phyloP scores from a whole-genome alignment of 441 rosid genomes.

The Adansonia grandidieri region DNA sequence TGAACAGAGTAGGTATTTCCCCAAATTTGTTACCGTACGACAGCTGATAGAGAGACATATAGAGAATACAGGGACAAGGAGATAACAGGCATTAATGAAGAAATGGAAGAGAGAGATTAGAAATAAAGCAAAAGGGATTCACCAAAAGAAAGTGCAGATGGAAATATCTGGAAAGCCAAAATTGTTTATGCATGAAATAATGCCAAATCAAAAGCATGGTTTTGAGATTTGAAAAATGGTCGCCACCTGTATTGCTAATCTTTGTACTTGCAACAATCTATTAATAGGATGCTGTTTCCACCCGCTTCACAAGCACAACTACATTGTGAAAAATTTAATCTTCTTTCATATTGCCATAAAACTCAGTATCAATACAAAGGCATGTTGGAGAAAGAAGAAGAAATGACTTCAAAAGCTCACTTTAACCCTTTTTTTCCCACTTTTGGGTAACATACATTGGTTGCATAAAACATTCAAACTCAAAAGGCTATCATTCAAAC shows the following conservation, averaged over 20 bases:
- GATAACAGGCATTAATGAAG: neutral
- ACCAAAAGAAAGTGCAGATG: neutral
- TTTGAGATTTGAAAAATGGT: neutral
- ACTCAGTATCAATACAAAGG: neutral
- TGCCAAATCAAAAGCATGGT: neutral
- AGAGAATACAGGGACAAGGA: neutral
- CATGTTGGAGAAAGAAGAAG: neutral
- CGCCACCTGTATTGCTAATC: neutral
- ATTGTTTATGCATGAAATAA: neutral
- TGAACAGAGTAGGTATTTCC: neutral
- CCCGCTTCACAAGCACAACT: neutral
- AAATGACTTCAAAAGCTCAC: neutral
- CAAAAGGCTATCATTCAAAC: neutral
- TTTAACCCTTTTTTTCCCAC: neutral
- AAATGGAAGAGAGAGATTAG: neutral
- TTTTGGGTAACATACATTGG: neutral
- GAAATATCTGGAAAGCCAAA: neutral
- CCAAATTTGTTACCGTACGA: neutral
- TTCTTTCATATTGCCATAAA: neutral
- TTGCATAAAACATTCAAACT: neutral
- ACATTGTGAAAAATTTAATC: neutral
- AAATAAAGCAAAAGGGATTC: neutral
- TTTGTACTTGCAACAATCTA: constrained; percentile 11
- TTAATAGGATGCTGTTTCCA: neutral
- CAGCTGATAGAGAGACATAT: neutral